phyloP scores from a whole-genome alignment of 2,329 filamentous ascomycete species.

The Hymenoscyphus scutula region DNA sequence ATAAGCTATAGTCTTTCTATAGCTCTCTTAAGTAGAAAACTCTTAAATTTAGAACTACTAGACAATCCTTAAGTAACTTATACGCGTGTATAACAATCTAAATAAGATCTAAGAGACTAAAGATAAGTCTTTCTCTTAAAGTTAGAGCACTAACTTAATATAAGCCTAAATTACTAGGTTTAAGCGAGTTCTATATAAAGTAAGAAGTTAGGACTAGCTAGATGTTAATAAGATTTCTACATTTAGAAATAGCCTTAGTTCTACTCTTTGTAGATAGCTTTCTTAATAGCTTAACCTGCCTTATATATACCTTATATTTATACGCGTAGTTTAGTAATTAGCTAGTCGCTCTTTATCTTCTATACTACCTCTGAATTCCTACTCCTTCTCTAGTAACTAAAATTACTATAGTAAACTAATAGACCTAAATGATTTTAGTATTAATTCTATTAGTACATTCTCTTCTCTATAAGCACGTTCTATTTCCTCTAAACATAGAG shows the following conservation, averaged over 20 bases:
- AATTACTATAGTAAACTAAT: neutral
- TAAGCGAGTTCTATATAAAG: neutral
- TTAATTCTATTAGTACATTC: neutral
- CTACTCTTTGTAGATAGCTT: neutral
- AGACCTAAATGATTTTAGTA: neutral
- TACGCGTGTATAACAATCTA: too few species aligned
- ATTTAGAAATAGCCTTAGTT: neutral
- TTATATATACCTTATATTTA: neutral
- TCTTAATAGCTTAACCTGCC: neutral
- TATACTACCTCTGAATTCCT: neutral
- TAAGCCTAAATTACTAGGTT: neutral
- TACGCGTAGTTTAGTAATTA: neutral
- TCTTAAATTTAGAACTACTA: too few species aligned
- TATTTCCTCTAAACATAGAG: neutral
- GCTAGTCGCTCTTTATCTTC: neutral
- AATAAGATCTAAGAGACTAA: neutral
- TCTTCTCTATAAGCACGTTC: neutral
- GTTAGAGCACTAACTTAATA: neutral
- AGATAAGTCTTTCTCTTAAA: neutral
- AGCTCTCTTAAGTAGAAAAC: too few species aligned
- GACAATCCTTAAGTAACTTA: too few species aligned
- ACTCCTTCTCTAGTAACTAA: neutral
- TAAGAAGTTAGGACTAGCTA: neutral
- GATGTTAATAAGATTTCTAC: neutral
- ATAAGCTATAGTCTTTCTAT: too few species aligned